A percentile compares a stretch with the other conserved stretches of the same genome.
phyloP scores from a whole-genome alignment of 805 yeast species.

The Yamadazyma insecticola region DNA sequence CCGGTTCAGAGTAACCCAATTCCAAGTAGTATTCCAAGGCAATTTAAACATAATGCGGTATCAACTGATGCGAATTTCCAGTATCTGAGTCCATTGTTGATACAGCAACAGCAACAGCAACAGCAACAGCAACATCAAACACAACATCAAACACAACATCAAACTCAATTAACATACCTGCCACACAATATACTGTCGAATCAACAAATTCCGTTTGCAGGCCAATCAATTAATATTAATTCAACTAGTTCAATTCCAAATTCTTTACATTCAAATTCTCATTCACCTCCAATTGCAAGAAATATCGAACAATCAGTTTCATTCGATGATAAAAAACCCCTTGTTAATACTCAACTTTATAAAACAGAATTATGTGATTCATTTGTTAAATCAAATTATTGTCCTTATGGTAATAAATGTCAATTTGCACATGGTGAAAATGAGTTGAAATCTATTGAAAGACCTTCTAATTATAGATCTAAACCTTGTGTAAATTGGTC shows the following conservation, averaged over 20 bases:
- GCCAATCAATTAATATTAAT: too few species aligned
- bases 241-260: too few species aligned
- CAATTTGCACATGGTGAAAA: constrained; percentile 89
- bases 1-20: too few species aligned
- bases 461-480: constrained; percentile 84
- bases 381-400: constrained; percentile 57
- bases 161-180: constrained; percentile 1
- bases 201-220: too few species aligned
- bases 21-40: too few species aligned
- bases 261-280: too few species aligned
- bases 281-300: too few species aligned
- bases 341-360: constrained; percentile 67
- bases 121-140: constrained; percentile 10
- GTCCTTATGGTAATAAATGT: constrained; percentile 89
- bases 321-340: constrained; percentile 15
- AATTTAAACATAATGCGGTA: too few species aligned
- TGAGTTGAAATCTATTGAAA: constrained; percentile 67
- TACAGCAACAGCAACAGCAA: constrained; percentile 10
- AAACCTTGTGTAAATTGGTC: constrained; percentile 90
- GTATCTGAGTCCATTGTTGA: too few species aligned
- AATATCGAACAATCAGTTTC: too few species aligned
- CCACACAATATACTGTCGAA: too few species aligned
- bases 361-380: constrained; percentile 89
- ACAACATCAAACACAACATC: constrained; percentile 6
- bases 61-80: too few species aligned